Percentiles rank a stretch among this genome's conserved stretches.
phyloP scores from a whole-genome alignment of 257 asterid genomes.

The Schizonepeta tenuifolia region DNA sequence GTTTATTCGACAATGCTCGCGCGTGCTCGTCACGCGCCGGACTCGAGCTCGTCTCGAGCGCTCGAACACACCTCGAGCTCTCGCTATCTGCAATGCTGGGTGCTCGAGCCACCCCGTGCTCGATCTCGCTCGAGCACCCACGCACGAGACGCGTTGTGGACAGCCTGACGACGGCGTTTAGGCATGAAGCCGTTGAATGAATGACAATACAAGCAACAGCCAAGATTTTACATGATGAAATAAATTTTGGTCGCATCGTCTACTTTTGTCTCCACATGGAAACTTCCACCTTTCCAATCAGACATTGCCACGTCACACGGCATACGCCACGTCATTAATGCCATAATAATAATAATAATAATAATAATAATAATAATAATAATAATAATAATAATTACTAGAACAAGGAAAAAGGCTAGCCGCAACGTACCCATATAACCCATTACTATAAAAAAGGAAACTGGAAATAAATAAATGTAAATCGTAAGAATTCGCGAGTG shows the following conservation, averaged over 20 bases:
- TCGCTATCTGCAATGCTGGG: no score
- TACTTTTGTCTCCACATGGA: slow-evolving; percentile 31
- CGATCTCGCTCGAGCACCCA: no score
- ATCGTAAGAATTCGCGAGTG: slow-evolving; percentile 19
- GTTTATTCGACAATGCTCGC: no score
- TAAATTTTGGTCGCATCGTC: slow-evolving; percentile 36
- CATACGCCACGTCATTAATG: slow-evolving; percentile 34
- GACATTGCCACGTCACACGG: not conserved
- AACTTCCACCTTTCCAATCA: slow-evolving; percentile 20
- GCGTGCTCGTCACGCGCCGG: no score
- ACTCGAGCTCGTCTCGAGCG: no score
- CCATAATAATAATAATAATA: not conserved
- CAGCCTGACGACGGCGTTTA: no score
- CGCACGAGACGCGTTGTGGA: no score
- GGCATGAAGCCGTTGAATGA: not conserved
- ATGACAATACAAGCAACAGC: slow-evolving; percentile 12
- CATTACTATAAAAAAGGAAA: not conserved
- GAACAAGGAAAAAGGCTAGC: not conserved
- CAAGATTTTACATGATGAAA: slow-evolving; percentile 30
- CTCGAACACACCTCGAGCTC: no score
- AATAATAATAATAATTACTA: slow-evolving; percentile 6
- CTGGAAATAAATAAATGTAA: slow-evolving; percentile 23
- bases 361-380: not conserved
- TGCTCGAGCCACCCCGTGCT: no score
- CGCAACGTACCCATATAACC: not conserved